Percentiles rank a stretch among this genome's conserved stretches.
phyloP scores from a whole-genome alignment of 1,284 basidiomycete genomes.

The Ustilago tritici region DNA sequence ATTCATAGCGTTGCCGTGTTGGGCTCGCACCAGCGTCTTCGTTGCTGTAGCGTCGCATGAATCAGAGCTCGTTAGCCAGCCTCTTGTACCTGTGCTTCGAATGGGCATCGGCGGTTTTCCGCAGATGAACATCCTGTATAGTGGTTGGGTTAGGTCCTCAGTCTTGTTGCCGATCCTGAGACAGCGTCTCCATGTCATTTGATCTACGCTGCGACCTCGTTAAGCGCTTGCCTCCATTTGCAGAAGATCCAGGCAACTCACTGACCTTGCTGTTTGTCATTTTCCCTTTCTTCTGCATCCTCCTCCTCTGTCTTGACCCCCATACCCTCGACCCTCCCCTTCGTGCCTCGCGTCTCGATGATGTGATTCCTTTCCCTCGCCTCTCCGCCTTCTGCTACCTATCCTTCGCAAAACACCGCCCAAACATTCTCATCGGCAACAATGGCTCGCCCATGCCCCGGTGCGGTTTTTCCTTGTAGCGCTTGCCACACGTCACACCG shows the following conservation, averaged over 20 bases:
- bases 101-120: neutral
- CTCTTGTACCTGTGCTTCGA: neutral
- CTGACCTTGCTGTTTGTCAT: constrained; percentile 8
- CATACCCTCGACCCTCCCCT: constrained; percentile 28
- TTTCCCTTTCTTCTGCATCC: constrained; percentile 5
- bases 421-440: neutral
- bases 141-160: neutral
- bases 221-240: constrained; percentile 12
- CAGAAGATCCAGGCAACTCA: neutral
- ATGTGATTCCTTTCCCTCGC: constrained; percentile 22
- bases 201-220: constrained; percentile 22
- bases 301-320: neutral
- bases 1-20: constrained; percentile 3
- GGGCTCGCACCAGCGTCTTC: neutral
- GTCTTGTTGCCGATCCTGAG: constrained; percentile 20
- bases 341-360: constrained; percentile 15
- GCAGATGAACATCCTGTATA: neutral
- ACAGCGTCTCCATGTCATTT: constrained; percentile 1
- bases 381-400: neutral
- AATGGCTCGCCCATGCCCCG: constrained; percentile 4
- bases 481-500: constrained; percentile 7
- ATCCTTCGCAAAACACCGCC: neutral
- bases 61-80: constrained; percentile 3
- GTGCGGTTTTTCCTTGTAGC: constrained; percentile 7
- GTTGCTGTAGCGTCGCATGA: neutral